A percentile compares a stretch with the other conserved stretches of the same genome.
Evolutionary conservation across 257 asterid genomes (phyloP).

Genomic region (Linderniella brevidens): DNA sequence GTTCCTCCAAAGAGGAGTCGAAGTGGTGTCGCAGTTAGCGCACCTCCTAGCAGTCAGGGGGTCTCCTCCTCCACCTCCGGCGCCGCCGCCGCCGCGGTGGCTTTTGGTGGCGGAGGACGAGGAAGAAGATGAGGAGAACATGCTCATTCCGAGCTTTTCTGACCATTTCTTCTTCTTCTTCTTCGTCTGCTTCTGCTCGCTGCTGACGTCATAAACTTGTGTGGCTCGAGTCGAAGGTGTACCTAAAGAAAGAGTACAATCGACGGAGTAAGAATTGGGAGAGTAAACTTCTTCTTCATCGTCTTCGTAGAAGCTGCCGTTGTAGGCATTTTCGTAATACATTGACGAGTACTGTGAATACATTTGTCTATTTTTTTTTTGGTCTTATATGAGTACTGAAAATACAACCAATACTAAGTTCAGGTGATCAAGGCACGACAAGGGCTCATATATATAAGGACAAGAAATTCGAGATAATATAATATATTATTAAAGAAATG

Average conservation of each 20-base stretch:
- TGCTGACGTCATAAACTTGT: constrained; percentile 1
- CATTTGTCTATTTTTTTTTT: too few relatives aligned
- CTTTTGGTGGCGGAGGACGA: constrained; percentile 36
- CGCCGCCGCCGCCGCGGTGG: constrained; percentile 20
- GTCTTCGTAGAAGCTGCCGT: not conserved
- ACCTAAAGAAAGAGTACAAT: constrained; percentile 83
- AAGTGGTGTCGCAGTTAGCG: constrained; percentile 87
- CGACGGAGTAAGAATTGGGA: constrained; percentile 31
- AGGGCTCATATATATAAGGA: too few relatives aligned
- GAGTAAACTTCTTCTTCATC: constrained; percentile 30
- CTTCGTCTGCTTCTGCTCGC: not conserved
- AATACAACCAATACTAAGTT: too few relatives aligned
- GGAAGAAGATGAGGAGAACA: constrained; percentile 24
- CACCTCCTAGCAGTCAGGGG: constrained; percentile 70
- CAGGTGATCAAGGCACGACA: too few relatives aligned
- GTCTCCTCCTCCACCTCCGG: constrained; percentile 24
- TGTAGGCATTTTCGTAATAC: not conserved
- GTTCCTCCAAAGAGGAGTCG: constrained; percentile 94
- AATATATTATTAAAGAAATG: too few relatives aligned
- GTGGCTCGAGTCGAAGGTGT: constrained; percentile 72
- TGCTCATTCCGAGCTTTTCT: too few relatives aligned
- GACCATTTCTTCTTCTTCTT: too few relatives aligned
- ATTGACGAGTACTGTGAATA: too few relatives aligned
- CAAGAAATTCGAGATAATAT: too few relatives aligned
- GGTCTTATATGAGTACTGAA: too few relatives aligned